A percentile compares a stretch with the other conserved stretches of the same genome.
Evolutionary conservation across 1,139 yeast species (phyloP).

Genomic region (Scheffersomyces segobiensis): DNA sequence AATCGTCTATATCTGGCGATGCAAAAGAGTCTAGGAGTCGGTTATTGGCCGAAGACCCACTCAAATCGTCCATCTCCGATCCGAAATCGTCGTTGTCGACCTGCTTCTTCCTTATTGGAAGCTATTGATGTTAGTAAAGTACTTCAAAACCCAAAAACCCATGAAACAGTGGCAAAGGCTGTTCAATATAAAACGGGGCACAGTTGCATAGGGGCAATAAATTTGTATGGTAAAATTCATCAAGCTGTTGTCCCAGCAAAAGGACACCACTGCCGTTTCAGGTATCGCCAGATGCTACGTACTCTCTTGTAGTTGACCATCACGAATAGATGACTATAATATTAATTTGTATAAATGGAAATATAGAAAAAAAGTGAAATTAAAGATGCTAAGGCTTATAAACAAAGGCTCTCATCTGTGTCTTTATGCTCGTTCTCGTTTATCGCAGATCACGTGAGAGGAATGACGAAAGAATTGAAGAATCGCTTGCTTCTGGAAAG

Average conservation of each 20-base stretch:
- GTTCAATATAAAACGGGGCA: neutral
- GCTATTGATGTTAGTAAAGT: neutral
- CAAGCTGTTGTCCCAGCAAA: neutral
- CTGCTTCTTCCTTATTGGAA: neutral
- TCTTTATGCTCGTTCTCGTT: constrained; percentile 1
- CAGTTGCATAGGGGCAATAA: neutral
- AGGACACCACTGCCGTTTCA: neutral
- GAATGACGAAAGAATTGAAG: neutral
- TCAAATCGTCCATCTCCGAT: constrained; percentile 3
- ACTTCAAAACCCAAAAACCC: neutral
- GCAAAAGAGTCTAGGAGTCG: constrained; percentile 8
- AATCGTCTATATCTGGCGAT: neutral
- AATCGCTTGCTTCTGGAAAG: neutral
- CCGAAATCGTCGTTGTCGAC: neutral
- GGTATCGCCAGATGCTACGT: neutral
- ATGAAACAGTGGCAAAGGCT: neutral
- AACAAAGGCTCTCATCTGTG: neutral
- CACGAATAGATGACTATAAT: neutral
- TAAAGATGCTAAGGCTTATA: neutral
- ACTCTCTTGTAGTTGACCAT: neutral
- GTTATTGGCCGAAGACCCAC: constrained; percentile 1
- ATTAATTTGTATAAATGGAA: neutral
- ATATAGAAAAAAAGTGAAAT: neutral
- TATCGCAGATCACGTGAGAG: neutral
- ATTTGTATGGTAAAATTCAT: neutral